Evolutionary conservation across 352 stramenopile genomes (phyloP), one percentile per base, ranked within the genome.

Genomic region (Globisporangium recalcitrans): DNA sequence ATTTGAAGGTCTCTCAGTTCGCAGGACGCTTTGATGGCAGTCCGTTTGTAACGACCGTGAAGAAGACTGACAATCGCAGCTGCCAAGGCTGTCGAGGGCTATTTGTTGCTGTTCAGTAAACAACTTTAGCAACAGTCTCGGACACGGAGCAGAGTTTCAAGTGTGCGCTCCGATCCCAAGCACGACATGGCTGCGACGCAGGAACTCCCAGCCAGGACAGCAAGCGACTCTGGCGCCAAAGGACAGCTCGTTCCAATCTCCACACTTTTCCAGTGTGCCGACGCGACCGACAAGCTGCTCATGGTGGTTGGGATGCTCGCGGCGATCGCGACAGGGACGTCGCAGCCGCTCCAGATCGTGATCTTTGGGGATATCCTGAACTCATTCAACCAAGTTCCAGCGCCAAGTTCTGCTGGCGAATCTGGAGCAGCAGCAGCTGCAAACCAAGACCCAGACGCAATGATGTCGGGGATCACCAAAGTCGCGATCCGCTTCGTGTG

Each of bases 251-350:
- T 14, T 16, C 22, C 34, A 22, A 16, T 59, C 22, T n/a, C 31
- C 34, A 59, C 36, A 34, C 21, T 59, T 13, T 59, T 59, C 53
- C n/a, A 59, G 53, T 49, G 36, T 59, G 53, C 34, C 7, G 53
- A 59, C 14, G 34, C n/a, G 10, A 48, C 34, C 1, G 53, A 59
- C 21, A 59, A 49, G 24, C 32, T 59, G 34, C 32, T 59, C 13
- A 59, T 59, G 34, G 53, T 48, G 13, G 21, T 48, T 9, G 34
- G 42, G 1, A 56, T 19, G 27, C 29, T 56, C 19, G 19, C 51
- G 29, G 19, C 29, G 29, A 56, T 56, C 19, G 51, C 51, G 11
- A 29, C 29, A 19, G 51, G 51, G 7, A 56, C 29, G 9, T 56
- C 51, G 27, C 51, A 56, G 29, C 51, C 51, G 29, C 27, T 56